Evolutionary conservation across 2,329 filamentous ascomycete genomes (phyloP).

Genomic region (Aspergillus carbonarius): DNA sequence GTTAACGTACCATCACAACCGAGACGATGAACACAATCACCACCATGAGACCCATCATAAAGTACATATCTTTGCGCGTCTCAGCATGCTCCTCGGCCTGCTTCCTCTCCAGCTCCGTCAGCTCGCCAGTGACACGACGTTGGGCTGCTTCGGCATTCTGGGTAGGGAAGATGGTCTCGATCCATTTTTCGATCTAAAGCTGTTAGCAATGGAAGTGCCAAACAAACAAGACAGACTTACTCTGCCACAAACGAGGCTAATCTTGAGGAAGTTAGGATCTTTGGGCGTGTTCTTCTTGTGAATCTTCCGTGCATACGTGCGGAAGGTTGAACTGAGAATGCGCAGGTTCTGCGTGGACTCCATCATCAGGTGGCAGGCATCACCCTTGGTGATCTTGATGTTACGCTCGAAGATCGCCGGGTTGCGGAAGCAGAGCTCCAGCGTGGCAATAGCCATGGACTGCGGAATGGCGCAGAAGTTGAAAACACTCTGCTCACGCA

Average conservation of each 20-base stretch:
- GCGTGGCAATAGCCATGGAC: conserved; percentile 92
- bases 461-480: conserved; percentile 99
- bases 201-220: conserved; percentile 6
- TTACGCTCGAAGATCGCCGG: conserved; percentile 80
- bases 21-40: conserved; percentile 73
- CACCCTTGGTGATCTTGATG: conserved; percentile 94
- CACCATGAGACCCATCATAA: conserved; percentile 68
- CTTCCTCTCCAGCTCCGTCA: conserved; percentile 59
- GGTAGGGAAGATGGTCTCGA: conserved; percentile 86
- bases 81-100: conserved; percentile 51
- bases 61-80: conserved; percentile 55
- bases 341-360: conserved; percentile 88
- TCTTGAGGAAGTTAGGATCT: conserved; percentile 88
- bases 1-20: conserved; percentile 69
- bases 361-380: conserved; percentile 87
- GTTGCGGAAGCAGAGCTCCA: conserved; percentile 91
- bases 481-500: conserved; percentile 95
- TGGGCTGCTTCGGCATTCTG: conserved; percentile 66
- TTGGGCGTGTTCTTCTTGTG: conserved; percentile 90
- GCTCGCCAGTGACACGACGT: conserved; percentile 49
- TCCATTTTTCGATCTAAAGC: conserved; percentile 83
- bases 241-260: conserved; percentile 86
- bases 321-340: conserved; percentile 79
- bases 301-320: conserved; percentile 73
- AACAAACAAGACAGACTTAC: conserved; percentile 48